These are phyloP conservation scores for Xylariaceae sp. DNA, from an alignment of 2,329 filamentous ascomycete species.

Conservation along the genomic window DNA sequence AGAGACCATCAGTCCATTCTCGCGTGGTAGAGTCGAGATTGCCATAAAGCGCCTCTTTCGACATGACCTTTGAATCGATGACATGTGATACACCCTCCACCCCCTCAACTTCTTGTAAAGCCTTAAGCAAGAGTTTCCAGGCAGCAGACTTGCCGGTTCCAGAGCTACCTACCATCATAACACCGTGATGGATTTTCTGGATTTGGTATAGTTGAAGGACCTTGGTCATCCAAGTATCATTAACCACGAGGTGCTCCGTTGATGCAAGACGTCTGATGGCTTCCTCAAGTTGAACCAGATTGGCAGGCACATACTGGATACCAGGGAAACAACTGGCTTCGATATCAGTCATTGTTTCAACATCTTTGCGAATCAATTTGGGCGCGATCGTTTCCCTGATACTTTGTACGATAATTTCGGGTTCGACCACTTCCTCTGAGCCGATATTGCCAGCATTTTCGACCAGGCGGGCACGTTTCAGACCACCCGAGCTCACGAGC, in stretches of 20 bases:
- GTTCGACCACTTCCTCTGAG: slow-evolving; percentile 75
- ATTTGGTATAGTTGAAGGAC: slow-evolving; percentile 97
- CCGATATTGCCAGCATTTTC: slow-evolving; percentile 54
- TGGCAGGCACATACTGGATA: slow-evolving; percentile 87
- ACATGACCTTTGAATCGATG: slow-evolving; percentile 99
- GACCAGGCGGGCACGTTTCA: slow-evolving; percentile 81
- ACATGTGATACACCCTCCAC: slow-evolving; percentile 95
- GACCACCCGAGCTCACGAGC: slow-evolving; percentile 90
- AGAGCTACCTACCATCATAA: slow-evolving; percentile 99
- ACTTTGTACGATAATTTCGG: slow-evolving; percentile 98
- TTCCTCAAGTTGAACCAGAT: slow-evolving; percentile 72
- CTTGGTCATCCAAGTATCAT: slow-evolving; percentile 96
- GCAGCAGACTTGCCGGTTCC: slow-evolving; percentile 96
- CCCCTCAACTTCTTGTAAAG: slow-evolving; percentile 84
- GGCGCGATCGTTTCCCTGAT: slow-evolving; percentile 97
- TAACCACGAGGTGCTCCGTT: slow-evolving; percentile 85
- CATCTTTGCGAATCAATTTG: slow-evolving; percentile 91
- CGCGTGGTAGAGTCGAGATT: slow-evolving; percentile 94
- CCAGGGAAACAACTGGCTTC: slow-evolving; percentile 87
- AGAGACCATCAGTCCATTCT: slow-evolving; percentile 98
- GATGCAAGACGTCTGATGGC: slow-evolving; percentile 80
- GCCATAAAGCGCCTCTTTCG: slow-evolving; percentile 95
- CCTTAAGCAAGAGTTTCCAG: slow-evolving; percentile 89
- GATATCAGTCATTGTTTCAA: slow-evolving; percentile 80
- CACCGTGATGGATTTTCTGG: slow-evolving; percentile 95